phyloP scores from a whole-genome alignment of 495 filamentous ascomycete species.

The Astrocystis sublimbata region DNA sequence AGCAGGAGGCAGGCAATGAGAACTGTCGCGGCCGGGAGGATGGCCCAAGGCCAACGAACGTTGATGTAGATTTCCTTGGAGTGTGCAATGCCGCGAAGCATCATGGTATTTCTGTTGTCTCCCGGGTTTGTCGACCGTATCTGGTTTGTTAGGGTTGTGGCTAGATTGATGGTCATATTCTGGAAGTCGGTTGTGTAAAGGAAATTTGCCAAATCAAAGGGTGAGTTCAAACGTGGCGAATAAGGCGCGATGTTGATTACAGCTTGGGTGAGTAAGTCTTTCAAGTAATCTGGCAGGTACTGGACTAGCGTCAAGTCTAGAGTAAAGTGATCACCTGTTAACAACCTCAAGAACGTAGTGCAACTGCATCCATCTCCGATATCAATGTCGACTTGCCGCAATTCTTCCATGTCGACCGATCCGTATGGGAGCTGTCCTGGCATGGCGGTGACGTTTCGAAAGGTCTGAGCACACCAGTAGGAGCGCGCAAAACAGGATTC shows the following conservation, averaged over 20 bases:
- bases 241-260: not conserved
- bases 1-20: too few relatives aligned
- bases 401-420: not conserved
- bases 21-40: too few relatives aligned
- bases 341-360: not conserved
- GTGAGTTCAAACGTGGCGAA: not conserved
- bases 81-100: too few relatives aligned
- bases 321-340: not conserved
- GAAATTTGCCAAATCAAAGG: not conserved
- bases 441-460: conserved; percentile 10
- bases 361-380: not conserved
- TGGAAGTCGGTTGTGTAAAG: conserved; percentile 4
- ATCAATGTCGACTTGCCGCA: not conserved
- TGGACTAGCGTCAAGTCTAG: not conserved
- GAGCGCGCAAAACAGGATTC: not conserved
- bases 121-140: too few relatives aligned
- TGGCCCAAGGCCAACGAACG: too few relatives aligned
- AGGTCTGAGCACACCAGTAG: conserved; percentile 8
- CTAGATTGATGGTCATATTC: too few relatives aligned
- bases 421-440: not conserved
- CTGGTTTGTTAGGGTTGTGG: too few relatives aligned
- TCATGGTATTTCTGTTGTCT: too few relatives aligned
- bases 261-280: not conserved
- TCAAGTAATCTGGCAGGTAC: not conserved
- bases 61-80: too few relatives aligned